Base-by-base conservation (phyloP, 1,284 basidiomycete genomes). In the Afroboletus lepidellus region DNA sequence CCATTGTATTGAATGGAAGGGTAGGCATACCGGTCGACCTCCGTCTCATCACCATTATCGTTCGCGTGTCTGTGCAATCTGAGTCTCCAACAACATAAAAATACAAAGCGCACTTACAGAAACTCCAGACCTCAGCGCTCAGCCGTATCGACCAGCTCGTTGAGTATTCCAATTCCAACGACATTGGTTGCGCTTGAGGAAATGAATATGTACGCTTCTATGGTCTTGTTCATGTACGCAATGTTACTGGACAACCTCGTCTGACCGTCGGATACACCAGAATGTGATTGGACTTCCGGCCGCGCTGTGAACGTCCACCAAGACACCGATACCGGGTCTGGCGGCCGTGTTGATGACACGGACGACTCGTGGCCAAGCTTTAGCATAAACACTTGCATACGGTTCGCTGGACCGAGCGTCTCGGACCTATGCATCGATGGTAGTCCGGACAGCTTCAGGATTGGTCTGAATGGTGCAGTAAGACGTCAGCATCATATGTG, bases 141-240 rank as follows among this genome's bases (percentile, higher is more conserved):
- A 5, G 72, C 69, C n/a, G 63, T 71, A 59, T 83, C 72, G 24
- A 72, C 54, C 0, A 89, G 89, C 63, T 93, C 90, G 63, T 92
- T 93, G 51, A 92, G 67, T 25, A 93, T 69, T 63, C 92, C 77
- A 41, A 92, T 84, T 1, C 87, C 90, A 38, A 90, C 81, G 18
- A 92, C 77, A 61, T 93, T 92, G 48, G 82, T 83, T 18, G 89
- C 83, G 49, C n/a, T 74, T 67, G 27, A 73, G 76, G 21, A 92
- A 70, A 92, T 70, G 69, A 75, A 85, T 11, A 73, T 74, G 36
- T 90, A 72, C 16, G 83, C 75, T 41, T 74, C 67, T 41, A 86
- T 74, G 0, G 88, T 90, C 61, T 82, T 79, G 45, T 82, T 69
- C 65, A 77, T 71, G 61, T 87, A 80, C 15, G 61, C 61, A 12